Evolutionary conservation across 1,139 yeast species (phyloP), one percentile per base, ranked within the genome.

Genomic region (Debaryomycetaceae sp.): DNA sequence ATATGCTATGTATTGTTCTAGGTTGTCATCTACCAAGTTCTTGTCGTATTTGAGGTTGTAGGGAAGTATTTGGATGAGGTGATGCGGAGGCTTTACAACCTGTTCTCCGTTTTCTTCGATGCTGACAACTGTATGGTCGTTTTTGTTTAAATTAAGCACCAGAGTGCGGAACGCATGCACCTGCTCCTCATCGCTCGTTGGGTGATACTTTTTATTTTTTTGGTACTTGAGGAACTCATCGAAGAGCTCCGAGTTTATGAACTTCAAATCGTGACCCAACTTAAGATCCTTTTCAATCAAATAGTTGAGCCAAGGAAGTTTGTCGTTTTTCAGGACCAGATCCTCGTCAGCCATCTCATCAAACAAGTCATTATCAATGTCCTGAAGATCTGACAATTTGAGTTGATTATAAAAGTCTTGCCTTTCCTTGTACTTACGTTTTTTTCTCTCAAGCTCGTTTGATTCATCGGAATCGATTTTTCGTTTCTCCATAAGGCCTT

Each of bases 321-420:
- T 60, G 40, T 66, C 72, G 13, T 55, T 56, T 4, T 51, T 54
- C 2, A 62, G 60, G 33, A 64, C 51, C 20, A 56, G 52, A 39
- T 63, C 63, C n/a, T 66, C 66, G 17, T 39, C 42, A 5, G 37
- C 38, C 27, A 30, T 36, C 23, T 67, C 72, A 8, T 67, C 71
- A n/a, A 63, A 68, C 17, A 37, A 20, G 6, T 61, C 58, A 7
- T 60, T 66, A 31, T 63, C 69, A 13, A 59, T 62, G 17, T 53
- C 60, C 6, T 58, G 53, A 6, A 58, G 62, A 22, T 59, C 62
- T 39, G 55, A 53, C 24, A 48, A 45, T 55, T 54, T 70, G 43
- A 71, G 60, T 45, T 68, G 72, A 47, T 71, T 71, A 51, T 70
- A 72, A 51, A 60, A 72, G 45, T 72, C 76, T 51, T 72, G 77